Evolutionary conservation across 495 filamentous ascomycete genomes (phyloP).

Genomic region (Xylaria flabelliformis): DNA sequence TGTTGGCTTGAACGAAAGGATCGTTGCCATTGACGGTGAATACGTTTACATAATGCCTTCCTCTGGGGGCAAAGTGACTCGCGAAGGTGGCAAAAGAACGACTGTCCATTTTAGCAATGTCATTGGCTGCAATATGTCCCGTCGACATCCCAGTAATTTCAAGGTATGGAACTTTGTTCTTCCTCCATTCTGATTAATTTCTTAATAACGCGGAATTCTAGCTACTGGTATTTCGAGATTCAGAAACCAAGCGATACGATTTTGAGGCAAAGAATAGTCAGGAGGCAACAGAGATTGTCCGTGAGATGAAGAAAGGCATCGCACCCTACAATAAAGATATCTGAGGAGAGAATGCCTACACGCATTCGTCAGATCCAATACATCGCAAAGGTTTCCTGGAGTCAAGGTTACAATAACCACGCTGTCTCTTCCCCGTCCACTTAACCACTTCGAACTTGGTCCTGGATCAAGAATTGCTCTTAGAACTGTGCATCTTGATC

Average conservation of each 20-base stretch:
- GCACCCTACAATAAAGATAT: constrained; percentile 55
- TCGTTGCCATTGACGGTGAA: constrained; percentile 91
- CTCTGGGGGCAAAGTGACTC: constrained; percentile 60
- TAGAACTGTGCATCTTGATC: neutral
- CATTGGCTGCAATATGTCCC: constrained; percentile 89
- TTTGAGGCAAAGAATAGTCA: constrained; percentile 83
- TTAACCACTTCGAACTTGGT: neutral
- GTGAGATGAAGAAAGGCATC: constrained; percentile 79
- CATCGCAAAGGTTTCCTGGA: neutral
- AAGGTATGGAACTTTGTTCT: constrained; percentile 59
- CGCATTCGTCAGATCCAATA: neutral
- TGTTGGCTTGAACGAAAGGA: constrained; percentile 79
- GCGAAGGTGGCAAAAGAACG: constrained; percentile 77
- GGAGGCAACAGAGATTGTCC: constrained; percentile 89
- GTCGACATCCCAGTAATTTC: constrained; percentile 90
- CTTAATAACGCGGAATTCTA: constrained; percentile 28
- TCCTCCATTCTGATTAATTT: constrained; percentile 9
- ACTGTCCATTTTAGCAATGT: constrained; percentile 92
- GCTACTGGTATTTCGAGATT: constrained; percentile 79
- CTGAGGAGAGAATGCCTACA: constrained; percentile 12
- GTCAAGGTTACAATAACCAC: neutral
- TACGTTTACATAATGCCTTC: constrained; percentile 93
- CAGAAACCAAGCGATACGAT: constrained; percentile 93
- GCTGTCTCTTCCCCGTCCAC: neutral
- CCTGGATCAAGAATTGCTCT: neutral